Percentiles rank a stretch among this genome's conserved stretches.
phyloP scores from a whole-genome alignment of 805 yeast species.

The Candida ovalis region DNA sequence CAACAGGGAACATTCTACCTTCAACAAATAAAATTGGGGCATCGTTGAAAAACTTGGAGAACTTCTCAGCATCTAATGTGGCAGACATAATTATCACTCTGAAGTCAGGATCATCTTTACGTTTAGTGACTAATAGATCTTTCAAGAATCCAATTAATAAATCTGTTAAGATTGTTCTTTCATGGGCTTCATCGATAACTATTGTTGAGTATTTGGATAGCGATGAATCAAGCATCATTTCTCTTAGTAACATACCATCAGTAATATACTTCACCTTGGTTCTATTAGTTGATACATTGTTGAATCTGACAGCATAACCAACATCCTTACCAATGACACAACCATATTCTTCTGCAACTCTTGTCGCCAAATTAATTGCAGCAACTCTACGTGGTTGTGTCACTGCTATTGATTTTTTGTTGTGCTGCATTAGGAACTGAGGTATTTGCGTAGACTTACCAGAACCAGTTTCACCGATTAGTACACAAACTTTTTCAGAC shows the following conservation, averaged over 20 bases:
- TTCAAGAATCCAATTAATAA: conserved; percentile 85
- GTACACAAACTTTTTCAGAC: conserved; percentile 63
- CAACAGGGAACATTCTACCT: conserved; percentile 86
- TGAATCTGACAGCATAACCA: conserved; percentile 92
- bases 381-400: conserved; percentile 98
- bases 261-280: conserved; percentile 85
- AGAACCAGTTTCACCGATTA: conserved; percentile 96
- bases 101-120: conserved; percentile 48
- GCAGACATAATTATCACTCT: conserved; percentile 92
- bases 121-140: conserved; percentile 45
- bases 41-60: conserved; percentile 68
- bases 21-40: conserved; percentile 86
- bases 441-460: conserved; percentile 98
- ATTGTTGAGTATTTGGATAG: conserved; percentile 68
- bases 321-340: conserved; percentile 73
- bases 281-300: conserved; percentile 51
- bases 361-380: conserved; percentile 86
- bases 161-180: conserved; percentile 90
- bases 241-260: conserved; percentile 96
- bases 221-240: conserved; percentile 70
- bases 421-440: conserved; percentile 67
- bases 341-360: conserved; percentile 89
- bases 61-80: conserved; percentile 86
- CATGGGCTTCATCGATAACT: conserved; percentile 96
- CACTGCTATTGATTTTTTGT: conserved; percentile 66